Evolutionary conservation across 345 rosid genomes (phyloP), one percentile per base, ranked within the genome.

Genomic region (Camelina laxa): DNA sequence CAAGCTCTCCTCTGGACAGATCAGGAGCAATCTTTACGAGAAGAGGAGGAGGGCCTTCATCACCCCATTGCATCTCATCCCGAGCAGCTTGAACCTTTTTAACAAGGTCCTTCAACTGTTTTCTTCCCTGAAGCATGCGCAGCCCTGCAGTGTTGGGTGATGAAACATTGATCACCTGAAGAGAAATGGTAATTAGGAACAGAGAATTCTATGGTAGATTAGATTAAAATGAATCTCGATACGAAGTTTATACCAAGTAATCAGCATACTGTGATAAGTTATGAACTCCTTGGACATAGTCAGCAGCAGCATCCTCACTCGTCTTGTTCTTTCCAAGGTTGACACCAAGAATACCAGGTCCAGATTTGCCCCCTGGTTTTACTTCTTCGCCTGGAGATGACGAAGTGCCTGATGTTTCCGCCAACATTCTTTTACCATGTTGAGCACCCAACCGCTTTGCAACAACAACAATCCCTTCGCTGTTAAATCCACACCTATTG

Each of bases 11-110:
- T 76, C 80, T 86, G 1, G 97, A 89, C 73, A 95, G 80, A 85
- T 95, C 98, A 51, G 99, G 99, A 75, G 98, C 97, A 76, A 95
- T 92, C 82, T 95, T 95, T 38, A 95, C 97, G 66, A 95, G 91
- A 80, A 95, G 78, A 57, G 98, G 99, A 80, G 98, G 99, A 31
- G 97, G 98, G 38, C 98, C 97, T 44, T 90, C 99, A 81, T 92
- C 99, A 60, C 92, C 99, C 99, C 99, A 95, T 70, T 95, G 98
- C 99, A 95, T 95, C 85, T 95, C 99, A 90, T 95, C 99, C 54
- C 97, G 87, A 59, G 99, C 99, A 84, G 99, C 99, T 89, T 92
- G 99, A 72, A 95, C 83, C 96, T 89, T 95, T 84, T 89, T 92
- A 54, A 92, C 97, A 58, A 95, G 88, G 69, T 91, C 99, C 84